These are phyloP conservation scores for Cydonia oblonga DNA, from an alignment of 331 rosid genomes.

Conservation along the genomic window DNA sequence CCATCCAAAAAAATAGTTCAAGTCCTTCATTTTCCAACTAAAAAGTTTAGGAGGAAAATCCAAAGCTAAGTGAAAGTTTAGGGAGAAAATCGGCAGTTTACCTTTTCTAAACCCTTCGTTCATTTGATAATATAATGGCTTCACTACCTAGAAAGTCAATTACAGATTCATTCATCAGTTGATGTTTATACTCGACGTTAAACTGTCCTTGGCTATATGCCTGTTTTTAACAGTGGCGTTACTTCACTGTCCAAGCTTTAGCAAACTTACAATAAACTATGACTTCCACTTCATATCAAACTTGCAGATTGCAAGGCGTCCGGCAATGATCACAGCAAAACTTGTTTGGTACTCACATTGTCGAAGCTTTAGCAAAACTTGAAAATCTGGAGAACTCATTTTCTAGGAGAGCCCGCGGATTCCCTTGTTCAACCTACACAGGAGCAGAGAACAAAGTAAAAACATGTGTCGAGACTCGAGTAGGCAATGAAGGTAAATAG, in stretches of 20 bases:
- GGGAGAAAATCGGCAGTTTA: no score
- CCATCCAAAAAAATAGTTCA: no score
- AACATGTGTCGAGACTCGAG: no score
- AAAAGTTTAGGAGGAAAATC: no score
- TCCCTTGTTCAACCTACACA: slow-evolving; percentile 75
- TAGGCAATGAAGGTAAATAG: not conserved
- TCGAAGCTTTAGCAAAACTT: slow-evolving; percentile 69
- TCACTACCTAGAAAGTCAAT: not conserved
- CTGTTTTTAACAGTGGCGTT: not conserved
- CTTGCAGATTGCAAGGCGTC: not conserved
- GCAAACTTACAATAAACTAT: not conserved
- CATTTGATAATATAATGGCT: no score
- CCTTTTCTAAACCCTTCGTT: no score
- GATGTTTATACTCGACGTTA: not conserved
- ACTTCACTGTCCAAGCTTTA: no score
- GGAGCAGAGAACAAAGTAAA: not conserved
- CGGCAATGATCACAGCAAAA: not conserved
- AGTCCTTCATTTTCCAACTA: no score
- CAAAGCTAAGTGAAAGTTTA: no score
- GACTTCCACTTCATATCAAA: not conserved
- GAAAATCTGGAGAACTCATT: slow-evolving; percentile 52
- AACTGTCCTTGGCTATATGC: not conserved
- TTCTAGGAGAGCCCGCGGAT: slow-evolving; percentile 53
- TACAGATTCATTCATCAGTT: not conserved
- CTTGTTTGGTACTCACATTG: slow-evolving; percentile 27